These are phyloP conservation scores for Dryas drummondii DNA, from an alignment of 306 rosid genomes.

Conservation along the genomic window DNA sequence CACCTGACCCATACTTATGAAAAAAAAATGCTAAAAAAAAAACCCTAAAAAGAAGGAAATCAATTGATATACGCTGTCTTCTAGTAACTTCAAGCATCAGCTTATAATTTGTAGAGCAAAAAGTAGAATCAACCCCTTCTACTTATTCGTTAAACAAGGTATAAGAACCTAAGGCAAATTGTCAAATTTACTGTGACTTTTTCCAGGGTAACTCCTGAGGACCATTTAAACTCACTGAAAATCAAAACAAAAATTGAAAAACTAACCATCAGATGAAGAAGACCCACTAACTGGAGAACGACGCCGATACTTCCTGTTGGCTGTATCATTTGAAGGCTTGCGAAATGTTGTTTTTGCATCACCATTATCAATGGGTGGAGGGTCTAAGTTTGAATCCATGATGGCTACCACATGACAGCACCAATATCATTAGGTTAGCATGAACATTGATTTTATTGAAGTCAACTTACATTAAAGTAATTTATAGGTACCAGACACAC, in stretches of 20 bases:
- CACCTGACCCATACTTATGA: neutral
- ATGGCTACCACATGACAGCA: conserved; percentile 29
- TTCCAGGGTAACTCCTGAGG: conserved; percentile 3
- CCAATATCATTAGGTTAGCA: conserved; percentile 19
- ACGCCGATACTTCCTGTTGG: conserved; percentile 76
- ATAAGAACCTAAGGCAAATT: neutral
- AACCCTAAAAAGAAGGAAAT: neutral
- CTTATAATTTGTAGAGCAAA: neutral
- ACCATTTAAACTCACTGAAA: conserved; percentile 20
- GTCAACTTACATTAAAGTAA: neutral
- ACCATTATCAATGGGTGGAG: conserved; percentile 28
- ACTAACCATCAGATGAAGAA: conserved; percentile 71
- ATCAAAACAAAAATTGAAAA: conserved; percentile 25
- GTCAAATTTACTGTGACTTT: conserved; percentile 1
- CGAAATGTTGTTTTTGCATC: conserved; percentile 63
- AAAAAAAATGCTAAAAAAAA: neutral
- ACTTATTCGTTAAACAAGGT: neutral
- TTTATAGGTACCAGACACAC: neutral
- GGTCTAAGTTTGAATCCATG: conserved; percentile 53
- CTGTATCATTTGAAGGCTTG: conserved; percentile 65
- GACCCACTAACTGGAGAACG: conserved; percentile 65
- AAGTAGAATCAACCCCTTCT: neutral
- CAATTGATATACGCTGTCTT: neutral
- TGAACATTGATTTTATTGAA: neutral
- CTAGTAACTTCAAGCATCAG: neutral